Evolutionary conservation across 331 rosid species (phyloP).

Genomic region (Malus hybrid): DNA sequence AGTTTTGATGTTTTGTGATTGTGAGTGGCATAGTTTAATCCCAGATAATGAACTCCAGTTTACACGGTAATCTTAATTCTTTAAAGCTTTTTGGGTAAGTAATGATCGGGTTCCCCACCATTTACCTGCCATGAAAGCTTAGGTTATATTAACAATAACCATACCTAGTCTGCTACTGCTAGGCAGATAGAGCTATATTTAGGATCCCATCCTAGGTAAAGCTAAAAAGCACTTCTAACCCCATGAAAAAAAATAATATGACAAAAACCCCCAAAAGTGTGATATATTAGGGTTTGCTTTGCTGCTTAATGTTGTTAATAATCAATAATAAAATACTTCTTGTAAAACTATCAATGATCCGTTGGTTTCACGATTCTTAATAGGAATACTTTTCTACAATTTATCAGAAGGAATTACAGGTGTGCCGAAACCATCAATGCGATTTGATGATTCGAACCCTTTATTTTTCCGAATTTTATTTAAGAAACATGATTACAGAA

Average conservation of each 20-base stretch:
- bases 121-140: not conserved
- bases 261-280: not conserved
- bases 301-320: not conserved
- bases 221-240: not conserved
- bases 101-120: constrained; percentile 10
- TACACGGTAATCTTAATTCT: not conserved
- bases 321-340: no score
- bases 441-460: no score
- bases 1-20: not conserved
- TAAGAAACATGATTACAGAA: no score
- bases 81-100: not conserved
- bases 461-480: no score
- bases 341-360: no score
- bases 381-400: no score
- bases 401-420: no score
- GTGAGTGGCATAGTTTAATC: not conserved
- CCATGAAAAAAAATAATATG: not conserved
- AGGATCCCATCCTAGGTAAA: not conserved
- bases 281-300: not conserved
- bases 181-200: not conserved
- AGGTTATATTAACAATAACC: not conserved
- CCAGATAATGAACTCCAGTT: not conserved
- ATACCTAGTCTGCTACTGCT: not conserved
- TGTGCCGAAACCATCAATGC: no score
- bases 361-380: no score